A percentile compares a stretch with the other conserved stretches of the same genome.
phyloP scores from a whole-genome alignment of 1,284 basidiomycete genomes.

The Ceratobasidium sp. region DNA sequence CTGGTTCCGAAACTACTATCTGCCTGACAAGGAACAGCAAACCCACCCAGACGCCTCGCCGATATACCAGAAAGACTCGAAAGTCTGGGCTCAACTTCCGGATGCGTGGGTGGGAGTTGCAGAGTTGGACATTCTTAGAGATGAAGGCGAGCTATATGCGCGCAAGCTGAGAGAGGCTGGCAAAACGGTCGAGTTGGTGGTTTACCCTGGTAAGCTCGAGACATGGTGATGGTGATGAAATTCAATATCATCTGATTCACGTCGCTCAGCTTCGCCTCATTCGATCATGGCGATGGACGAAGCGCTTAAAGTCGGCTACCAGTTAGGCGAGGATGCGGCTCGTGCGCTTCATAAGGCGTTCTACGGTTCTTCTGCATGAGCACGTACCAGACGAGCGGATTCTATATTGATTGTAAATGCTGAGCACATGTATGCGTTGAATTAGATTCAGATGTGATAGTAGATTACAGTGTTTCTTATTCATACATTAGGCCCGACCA shows the following conservation, averaged over 20 bases:
- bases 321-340: constrained; percentile 27
- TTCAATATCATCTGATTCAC: background rate
- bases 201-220: constrained; percentile 52
- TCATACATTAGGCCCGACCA: too few relatives aligned
- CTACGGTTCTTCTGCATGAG: background rate
- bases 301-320: constrained; percentile 17
- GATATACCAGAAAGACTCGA: constrained; percentile 65
- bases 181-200: constrained; percentile 60
- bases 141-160: constrained; percentile 71
- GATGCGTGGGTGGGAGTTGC: constrained; percentile 70
- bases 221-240: background rate
- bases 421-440: background rate
- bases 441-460: background rate
- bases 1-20: constrained; percentile 74
- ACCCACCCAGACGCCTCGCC: constrained; percentile 73
- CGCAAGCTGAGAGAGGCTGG: constrained; percentile 65
- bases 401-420: background rate
- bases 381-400: background rate
- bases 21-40: constrained; percentile 66
- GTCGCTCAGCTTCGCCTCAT: constrained; percentile 8
- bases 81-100: constrained; percentile 58
- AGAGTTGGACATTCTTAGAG: constrained; percentile 70
- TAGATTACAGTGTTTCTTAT: background rate
- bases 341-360: constrained; percentile 7
- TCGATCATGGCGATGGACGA: constrained; percentile 31